phyloP scores from a whole-genome alignment of 495 filamentous ascomycete species.

The Daldinia grandis region DNA sequence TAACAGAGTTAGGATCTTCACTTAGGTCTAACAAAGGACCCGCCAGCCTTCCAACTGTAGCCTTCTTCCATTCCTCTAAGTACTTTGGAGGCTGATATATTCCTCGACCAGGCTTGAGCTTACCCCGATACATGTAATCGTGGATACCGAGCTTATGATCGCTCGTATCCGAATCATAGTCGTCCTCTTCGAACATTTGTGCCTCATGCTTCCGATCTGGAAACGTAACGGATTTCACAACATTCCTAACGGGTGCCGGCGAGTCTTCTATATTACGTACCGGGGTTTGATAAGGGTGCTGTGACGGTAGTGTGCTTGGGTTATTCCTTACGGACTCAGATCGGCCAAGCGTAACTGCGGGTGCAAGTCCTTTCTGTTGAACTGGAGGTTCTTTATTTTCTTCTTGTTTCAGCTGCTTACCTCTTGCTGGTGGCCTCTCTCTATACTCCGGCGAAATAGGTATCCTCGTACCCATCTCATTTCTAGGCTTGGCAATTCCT shows the following conservation, averaged over 20 bases:
- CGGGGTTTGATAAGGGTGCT: conserved; percentile 25
- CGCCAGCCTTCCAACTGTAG: conserved; percentile 59
- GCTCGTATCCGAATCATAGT: conserved; percentile 37
- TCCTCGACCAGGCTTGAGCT: conserved; percentile 51
- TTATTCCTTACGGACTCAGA: conserved; percentile 15
- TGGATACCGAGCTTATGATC: conserved; percentile 52
- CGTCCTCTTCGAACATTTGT: conserved; percentile 25
- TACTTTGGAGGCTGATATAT: conserved; percentile 57
- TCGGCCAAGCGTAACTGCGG: conserved; percentile 17
- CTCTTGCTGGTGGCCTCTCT: conserved; percentile 38
- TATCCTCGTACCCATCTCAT: conserved; percentile 6
- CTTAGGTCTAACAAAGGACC: conserved; percentile 59
- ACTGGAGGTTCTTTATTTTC: conserved; percentile 31
- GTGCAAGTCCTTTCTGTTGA: conserved; percentile 30
- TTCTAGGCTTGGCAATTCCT: conserved; percentile 4
- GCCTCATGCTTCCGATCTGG: conserved; percentile 37
- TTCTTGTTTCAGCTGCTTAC: conserved; percentile 37
- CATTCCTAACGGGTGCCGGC: conserved; percentile 9
- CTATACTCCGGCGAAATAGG: conserved; percentile 23
- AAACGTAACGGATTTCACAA: conserved; percentile 45
- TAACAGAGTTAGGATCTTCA: conserved; percentile 46
- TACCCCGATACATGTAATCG: conserved; percentile 55
- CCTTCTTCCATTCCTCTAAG: conserved; percentile 68
- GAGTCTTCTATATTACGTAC: conserved; percentile 26
- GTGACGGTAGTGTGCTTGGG: conserved; percentile 23